Evolutionary conservation across 2,329 filamentous ascomycete species (phyloP), one percentile per base, ranked within the genome.

Genomic region (Verticillium nubilum): DNA sequence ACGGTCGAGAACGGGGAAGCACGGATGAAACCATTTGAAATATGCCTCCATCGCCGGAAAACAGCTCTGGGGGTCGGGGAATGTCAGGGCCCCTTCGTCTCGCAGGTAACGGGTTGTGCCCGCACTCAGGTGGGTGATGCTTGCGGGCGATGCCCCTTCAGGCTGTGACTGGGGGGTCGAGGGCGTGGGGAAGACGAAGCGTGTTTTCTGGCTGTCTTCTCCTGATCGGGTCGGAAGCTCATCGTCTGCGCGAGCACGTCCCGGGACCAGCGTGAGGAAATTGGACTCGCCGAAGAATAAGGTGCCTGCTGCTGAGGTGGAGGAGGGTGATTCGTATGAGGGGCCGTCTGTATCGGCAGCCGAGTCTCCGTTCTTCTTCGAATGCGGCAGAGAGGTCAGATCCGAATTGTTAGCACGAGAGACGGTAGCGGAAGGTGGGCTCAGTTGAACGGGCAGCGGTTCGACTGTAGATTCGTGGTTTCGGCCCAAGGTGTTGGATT

Each of bases 21-120:
- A 80, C 0, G 82, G 80, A 62, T 85, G 82, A 57, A 84, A 84
- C 76, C 80, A 82, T 25, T 73, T 70, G 58, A 85, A 85, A 68
- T 84, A 85, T 0, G 81, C 80, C 19, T 76, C 70, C 0, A 84
- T 65, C 2, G 63, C 64, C 7, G 64, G 62, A 10, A 66, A 56
- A 31, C 59, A 65, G 17, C 57, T 65, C 54, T 62, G 59, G 42
- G 61, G 57, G 26, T 63, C 63, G 6, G 63, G 64, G 29, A 64
- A 64, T 26, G 60, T 63, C 35, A 66, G 58, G 2, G 64, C 64
- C 17, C 64, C 64, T 47, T 66, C 64, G 10, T 66, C 64, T 19
- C 63, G 59, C 7, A 66, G 54, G 26, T 65, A 66, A 3, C 64
- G 58, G 47, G 62, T 60, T 12, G 64, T 64, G 2, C 60, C 63